These are phyloP conservation scores for Acrodontium crateriforme DNA, from an alignment of 2,329 filamentous ascomycete species.

Conservation along the genomic window DNA sequence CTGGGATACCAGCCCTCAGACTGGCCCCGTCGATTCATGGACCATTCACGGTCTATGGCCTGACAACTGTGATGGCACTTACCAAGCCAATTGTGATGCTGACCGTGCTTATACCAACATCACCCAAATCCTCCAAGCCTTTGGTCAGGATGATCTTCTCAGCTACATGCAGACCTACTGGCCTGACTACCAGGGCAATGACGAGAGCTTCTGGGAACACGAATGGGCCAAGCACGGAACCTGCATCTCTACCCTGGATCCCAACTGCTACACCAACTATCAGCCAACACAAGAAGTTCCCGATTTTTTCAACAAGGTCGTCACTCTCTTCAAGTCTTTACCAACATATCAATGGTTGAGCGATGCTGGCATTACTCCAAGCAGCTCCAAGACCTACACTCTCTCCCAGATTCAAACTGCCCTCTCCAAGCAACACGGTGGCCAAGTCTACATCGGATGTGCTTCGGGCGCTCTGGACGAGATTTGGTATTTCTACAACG, in stretches of 20 bases:
- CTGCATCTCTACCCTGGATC: constrained; percentile 55
- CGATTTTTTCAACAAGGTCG: constrained; percentile 54
- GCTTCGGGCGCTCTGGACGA: constrained; percentile 35
- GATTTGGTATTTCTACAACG: constrained; percentile 51
- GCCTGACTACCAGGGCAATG: constrained; percentile 53
- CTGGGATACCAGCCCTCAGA: constrained; percentile 54
- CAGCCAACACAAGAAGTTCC: constrained; percentile 48
- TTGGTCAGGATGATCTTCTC: constrained; percentile 43
- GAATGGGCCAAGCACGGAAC: constrained; percentile 64
- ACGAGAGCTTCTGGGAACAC: constrained; percentile 52
- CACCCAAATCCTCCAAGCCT: constrained; percentile 43
- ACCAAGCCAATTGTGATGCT: constrained; percentile 51
- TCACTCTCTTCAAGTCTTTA: constrained; percentile 51
- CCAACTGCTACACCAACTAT: constrained; percentile 48
- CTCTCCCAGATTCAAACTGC: constrained; percentile 45
- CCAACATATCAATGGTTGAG: constrained; percentile 51
- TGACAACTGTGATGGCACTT: constrained; percentile 52
- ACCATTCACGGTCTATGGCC: constrained; percentile 54
- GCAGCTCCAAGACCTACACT: constrained; percentile 43
- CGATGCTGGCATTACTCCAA: constrained; percentile 46
- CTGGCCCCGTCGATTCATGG: constrained; percentile 57
- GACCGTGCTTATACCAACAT: constrained; percentile 52
- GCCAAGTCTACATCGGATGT: constrained; percentile 47
- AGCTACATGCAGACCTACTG: constrained; percentile 57
- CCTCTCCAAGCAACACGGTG: constrained; percentile 38